phyloP scores from a whole-genome alignment of 2,329 filamentous ascomycete genomes.

The Metarhizium guizhouense region DNA sequence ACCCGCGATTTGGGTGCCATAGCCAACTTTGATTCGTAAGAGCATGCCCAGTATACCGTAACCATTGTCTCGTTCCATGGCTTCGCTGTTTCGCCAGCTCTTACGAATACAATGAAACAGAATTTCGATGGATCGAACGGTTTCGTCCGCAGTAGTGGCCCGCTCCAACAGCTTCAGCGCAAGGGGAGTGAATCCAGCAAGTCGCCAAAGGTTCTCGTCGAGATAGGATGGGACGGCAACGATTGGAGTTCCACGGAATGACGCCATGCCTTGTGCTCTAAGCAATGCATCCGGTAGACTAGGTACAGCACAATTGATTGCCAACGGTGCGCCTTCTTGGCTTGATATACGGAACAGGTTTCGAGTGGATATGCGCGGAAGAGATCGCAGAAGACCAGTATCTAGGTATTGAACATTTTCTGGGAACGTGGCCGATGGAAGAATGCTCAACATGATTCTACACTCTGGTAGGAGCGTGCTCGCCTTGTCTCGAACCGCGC shows the following conservation, averaged over 20 bases:
- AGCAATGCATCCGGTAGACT: conserved; percentile 84
- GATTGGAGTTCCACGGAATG: conserved; percentile 75
- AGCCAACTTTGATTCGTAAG: conserved; percentile 72
- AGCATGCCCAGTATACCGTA: conserved; percentile 83
- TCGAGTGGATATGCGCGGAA: conserved; percentile 66
- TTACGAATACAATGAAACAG: conserved; percentile 78
- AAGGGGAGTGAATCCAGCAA: conserved; percentile 84
- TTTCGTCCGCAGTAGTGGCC: conserved; percentile 59
- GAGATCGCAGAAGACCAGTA: conserved; percentile 62
- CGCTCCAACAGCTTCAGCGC: conserved; percentile 77
- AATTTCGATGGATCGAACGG: conserved; percentile 71
- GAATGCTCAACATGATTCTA: conserved; percentile 73
- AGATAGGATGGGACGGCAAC: conserved; percentile 73
- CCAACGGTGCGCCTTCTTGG: conserved; percentile 59
- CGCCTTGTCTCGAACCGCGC: conserved; percentile 78
- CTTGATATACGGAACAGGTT: conserved; percentile 36
- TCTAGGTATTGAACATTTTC: conserved; percentile 74
- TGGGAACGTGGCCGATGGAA: conserved; percentile 70
- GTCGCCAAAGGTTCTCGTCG: conserved; percentile 85
- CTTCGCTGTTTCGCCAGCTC: conserved; percentile 96
- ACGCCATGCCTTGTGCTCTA: conserved; percentile 68
- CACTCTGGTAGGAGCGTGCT: conserved; percentile 73
- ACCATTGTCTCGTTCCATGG: conserved; percentile 92
- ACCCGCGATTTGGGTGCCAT: conserved; percentile 22
- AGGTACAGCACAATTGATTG: conserved; percentile 80